Evolutionary conservation across 805 yeast genomes (phyloP).

Genomic region (Candida fluviatilis): DNA sequence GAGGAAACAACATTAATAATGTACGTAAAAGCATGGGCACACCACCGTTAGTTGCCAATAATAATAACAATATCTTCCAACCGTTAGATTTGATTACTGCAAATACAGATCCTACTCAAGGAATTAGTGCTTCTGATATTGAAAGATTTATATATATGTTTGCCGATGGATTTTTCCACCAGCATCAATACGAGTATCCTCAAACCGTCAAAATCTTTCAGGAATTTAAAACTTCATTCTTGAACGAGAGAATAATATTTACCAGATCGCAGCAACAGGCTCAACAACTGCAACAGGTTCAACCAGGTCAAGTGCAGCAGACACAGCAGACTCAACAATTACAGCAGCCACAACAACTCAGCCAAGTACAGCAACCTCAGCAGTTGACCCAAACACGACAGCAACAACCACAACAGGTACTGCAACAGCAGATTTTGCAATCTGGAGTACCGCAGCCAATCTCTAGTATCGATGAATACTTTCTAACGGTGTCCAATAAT

Average conservation of each 20-base stretch:
- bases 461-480: constrained; percentile 21
- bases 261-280: constrained; percentile 18
- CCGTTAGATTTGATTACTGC: constrained; percentile 3
- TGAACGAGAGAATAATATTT: constrained; percentile 37
- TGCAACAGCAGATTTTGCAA: constrained; percentile 5
- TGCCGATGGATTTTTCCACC: constrained; percentile 40
- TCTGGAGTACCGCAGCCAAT: constrained; percentile 3
- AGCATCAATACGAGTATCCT: constrained; percentile 39
- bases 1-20: neutral
- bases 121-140: constrained; percentile 27
- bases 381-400: constrained; percentile 4
- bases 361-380: constrained; percentile 3
- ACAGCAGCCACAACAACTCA: constrained; percentile 6
- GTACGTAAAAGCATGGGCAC: neutral
- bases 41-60: neutral
- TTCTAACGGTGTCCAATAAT: constrained; percentile 11
- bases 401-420: constrained; percentile 6
- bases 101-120: constrained; percentile 6
- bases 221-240: constrained; percentile 39
- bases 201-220: constrained; percentile 40
- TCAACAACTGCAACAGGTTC: constrained; percentile 10
- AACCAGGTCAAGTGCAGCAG: constrained; percentile 8
- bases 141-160: constrained; percentile 38
- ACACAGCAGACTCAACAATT: constrained; percentile 4
- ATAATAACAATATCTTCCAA: neutral